A percentile compares a stretch with the other conserved stretches of the same genome.
These are phyloP conservation scores for Chaetomiaceae sp. DNA, from an alignment of 2,329 filamentous ascomycete species.

Conservation along the genomic window DNA sequence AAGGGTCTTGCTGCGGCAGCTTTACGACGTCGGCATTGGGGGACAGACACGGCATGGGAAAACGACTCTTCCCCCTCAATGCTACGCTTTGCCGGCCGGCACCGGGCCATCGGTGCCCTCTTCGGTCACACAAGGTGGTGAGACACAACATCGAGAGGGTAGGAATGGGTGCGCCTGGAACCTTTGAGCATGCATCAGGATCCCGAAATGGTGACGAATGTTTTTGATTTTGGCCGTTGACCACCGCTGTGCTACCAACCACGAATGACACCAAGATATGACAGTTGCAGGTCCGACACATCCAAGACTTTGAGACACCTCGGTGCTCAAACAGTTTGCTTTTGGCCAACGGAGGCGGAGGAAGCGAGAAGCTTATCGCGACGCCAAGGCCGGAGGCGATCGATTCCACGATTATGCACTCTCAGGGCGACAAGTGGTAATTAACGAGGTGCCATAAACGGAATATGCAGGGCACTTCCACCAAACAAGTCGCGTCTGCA, in stretches of 20 bases:
- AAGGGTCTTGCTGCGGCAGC: neutral
- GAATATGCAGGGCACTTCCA: too few species aligned
- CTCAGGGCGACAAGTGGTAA: too few species aligned
- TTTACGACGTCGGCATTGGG: slow-evolving; percentile 12
- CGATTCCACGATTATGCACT: too few species aligned
- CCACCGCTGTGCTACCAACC: too few species aligned
- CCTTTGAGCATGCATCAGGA: neutral
- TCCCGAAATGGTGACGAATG: neutral
- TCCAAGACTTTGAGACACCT: too few species aligned
- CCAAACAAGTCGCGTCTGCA: too few species aligned
- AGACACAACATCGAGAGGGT: neutral
- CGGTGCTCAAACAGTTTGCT: too few species aligned
- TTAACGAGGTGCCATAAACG: too few species aligned
- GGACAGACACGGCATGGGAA: neutral
- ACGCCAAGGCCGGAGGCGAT: slow-evolving; percentile 7
- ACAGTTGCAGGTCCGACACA: too few species aligned
- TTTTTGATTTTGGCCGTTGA: too few species aligned
- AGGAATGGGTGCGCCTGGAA: neutral
- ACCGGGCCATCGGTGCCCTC: neutral
- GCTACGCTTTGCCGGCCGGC: slow-evolving; percentile 2
- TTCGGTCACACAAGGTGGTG: neutral
- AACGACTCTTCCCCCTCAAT: slow-evolving; percentile 10
- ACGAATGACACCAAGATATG: too few species aligned
- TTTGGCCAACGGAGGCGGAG: slow-evolving; percentile 8
- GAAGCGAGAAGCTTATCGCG: slow-evolving; percentile 15